Evolutionary conservation across 306 rosid species (phyloP).

Genomic region (Dryas octopetala): DNA sequence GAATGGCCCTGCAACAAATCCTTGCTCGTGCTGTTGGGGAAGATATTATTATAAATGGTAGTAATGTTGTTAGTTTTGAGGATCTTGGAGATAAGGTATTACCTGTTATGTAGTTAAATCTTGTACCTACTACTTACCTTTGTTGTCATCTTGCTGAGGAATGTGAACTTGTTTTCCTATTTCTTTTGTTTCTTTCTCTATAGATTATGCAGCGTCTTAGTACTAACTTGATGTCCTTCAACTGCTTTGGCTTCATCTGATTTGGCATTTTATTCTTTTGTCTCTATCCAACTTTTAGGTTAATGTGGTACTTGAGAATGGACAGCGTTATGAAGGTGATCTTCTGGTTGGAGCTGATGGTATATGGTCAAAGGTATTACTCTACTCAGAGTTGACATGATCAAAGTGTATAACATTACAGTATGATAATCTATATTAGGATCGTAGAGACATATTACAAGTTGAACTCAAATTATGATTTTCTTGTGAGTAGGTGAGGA

Average conservation of each 20-base stretch:
- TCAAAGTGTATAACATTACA: background rate
- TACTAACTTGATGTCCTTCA: background rate
- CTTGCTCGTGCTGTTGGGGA: conserved; percentile 86
- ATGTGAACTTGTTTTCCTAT: conserved; percentile 4
- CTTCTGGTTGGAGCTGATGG: conserved; percentile 97
- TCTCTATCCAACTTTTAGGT: conserved; percentile 50
- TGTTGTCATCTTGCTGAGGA: background rate
- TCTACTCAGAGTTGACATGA: background rate
- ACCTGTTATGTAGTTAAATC: conserved; percentile 22
- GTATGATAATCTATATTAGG: too few relatives aligned
- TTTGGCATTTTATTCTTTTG: conserved; percentile 22
- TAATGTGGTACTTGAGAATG: conserved; percentile 73
- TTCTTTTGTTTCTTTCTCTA: conserved; percentile 22
- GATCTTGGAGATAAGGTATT: conserved; percentile 74
- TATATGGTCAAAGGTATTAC: conserved; percentile 87
- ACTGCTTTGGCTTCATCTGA: background rate
- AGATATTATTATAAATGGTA: conserved; percentile 58
- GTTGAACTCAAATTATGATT: background rate
- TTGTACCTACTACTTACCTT: conserved; percentile 2
- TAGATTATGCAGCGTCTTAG: background rate
- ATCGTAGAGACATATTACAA: background rate
- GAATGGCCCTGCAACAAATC: conserved; percentile 87
- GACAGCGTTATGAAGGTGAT: conserved; percentile 81
- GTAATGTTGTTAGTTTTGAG: conserved; percentile 74
- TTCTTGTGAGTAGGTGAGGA: conserved; percentile 59